Conservation (phyloP, 129 eudicot genomes). For the Ambrosia trifida region DNA sequence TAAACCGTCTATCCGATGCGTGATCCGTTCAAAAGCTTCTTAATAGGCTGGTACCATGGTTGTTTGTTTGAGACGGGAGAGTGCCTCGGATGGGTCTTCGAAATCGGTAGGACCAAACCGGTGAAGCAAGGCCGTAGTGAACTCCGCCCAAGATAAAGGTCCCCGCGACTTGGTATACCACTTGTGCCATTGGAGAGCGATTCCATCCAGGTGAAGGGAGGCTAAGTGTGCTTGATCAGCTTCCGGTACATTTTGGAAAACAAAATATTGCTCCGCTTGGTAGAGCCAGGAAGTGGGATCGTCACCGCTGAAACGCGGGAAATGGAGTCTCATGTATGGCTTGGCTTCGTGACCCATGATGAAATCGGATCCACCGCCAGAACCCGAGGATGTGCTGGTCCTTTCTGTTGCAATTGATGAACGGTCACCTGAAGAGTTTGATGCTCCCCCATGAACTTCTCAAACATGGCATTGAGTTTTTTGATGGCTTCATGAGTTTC, state of each 20-base stretch:
- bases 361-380: background rate
- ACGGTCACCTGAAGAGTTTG: background rate
- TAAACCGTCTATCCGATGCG: too few relatives aligned
- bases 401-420: background rate
- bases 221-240: background rate
- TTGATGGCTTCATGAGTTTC: background rate
- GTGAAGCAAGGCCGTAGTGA: too few relatives aligned
- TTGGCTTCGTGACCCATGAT: background rate
- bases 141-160: too few relatives aligned
- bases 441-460: background rate
- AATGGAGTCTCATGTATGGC: background rate
- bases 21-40: too few relatives aligned
- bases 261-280: background rate
- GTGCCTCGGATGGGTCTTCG: too few relatives aligned
- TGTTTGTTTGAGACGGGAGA: too few relatives aligned
- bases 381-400: background rate
- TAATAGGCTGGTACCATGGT: too few relatives aligned
- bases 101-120: too few relatives aligned
- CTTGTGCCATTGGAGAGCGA: background rate
- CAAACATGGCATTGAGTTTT: background rate
- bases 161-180: background rate
- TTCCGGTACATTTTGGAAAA: background rate
- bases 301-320: constrained; percentile 1
- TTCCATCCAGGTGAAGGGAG: background rate
- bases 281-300: background rate